Conservation (phyloP, 768 basidiomycete genomes). For the Russula abietina region DNA sequence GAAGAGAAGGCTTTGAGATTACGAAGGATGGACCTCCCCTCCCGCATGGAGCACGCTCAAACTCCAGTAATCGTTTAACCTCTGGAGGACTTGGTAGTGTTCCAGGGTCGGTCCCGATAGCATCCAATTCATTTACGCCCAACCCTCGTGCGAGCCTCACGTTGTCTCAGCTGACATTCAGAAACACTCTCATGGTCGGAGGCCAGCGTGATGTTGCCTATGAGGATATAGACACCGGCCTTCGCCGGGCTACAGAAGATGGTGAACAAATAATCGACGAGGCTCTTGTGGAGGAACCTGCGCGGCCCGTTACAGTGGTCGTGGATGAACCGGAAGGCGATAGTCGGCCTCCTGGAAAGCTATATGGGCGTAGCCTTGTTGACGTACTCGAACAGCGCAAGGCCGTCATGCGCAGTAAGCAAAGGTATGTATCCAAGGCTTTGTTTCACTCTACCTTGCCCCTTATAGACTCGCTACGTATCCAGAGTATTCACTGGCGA, state of each 20-base stretch:
- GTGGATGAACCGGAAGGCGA: constrained; percentile 26
- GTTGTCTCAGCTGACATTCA: constrained; percentile 79
- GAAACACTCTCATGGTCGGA: constrained; percentile 68
- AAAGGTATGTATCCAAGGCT: constrained; percentile 50
- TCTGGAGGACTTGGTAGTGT: constrained; percentile 30
- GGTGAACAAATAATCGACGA: constrained; percentile 68
- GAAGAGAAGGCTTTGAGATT: constrained; percentile 55
- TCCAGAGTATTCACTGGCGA: constrained; percentile 83
- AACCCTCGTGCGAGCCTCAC: constrained; percentile 71
- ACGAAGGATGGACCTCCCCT: constrained; percentile 71
- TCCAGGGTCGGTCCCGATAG: constrained; percentile 34
- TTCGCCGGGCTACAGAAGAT: constrained; percentile 71
- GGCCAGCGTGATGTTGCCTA: constrained; percentile 60
- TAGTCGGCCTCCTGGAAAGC: constrained; percentile 64
- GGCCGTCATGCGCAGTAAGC: constrained; percentile 71
- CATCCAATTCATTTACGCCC: constrained; percentile 67
- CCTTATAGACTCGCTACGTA: constrained; percentile 1
- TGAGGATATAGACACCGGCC: constrained; percentile 48
- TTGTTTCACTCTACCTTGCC: constrained; percentile 2
- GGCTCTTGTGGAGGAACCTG: constrained; percentile 31
- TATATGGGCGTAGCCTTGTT: constrained; percentile 85
- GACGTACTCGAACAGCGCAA: constrained; percentile 85
- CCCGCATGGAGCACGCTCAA: constrained; percentile 63
- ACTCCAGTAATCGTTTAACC: constrained; percentile 42
- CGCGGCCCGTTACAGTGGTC: constrained; percentile 30